phyloP scores from a whole-genome alignment of 768 basidiomycete genomes.

The Macrolepiota albuminosa region DNA sequence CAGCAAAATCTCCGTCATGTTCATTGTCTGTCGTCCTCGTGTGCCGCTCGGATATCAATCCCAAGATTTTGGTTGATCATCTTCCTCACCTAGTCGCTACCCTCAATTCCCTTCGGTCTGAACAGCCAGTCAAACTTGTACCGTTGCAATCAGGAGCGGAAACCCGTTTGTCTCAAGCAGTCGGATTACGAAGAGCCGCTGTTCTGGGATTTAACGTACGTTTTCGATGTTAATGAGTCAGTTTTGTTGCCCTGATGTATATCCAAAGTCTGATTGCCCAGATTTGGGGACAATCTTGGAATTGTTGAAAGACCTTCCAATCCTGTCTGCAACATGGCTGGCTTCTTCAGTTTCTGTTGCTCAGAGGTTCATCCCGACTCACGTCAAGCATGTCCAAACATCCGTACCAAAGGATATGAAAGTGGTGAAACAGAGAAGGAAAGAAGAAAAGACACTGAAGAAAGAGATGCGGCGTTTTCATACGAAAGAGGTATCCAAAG shows the following conservation, averaged over 20 bases:
- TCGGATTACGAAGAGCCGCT: conserved; percentile 66
- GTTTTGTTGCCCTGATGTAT: conserved; percentile 14
- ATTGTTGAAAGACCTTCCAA: conserved; percentile 46
- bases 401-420: conserved; percentile 78
- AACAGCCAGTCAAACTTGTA: conserved; percentile 47
- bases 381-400: conserved; percentile 78
- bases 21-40: conserved; percentile 51
- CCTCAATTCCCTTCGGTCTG: conserved; percentile 50
- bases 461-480: background rate
- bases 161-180: conserved; percentile 44
- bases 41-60: conserved; percentile 73
- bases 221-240: conserved; percentile 5
- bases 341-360: conserved; percentile 20
- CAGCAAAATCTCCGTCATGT: conserved; percentile 9
- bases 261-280: conserved; percentile 35
- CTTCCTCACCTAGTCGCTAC: conserved; percentile 74
- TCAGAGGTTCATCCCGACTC: conserved; percentile 53
- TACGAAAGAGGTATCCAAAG: background rate
- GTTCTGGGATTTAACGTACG: conserved; percentile 66
- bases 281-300: conserved; percentile 28
- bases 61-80: conserved; percentile 66
- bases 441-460: conserved; percentile 31
- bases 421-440: conserved; percentile 54
- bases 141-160: conserved; percentile 70
- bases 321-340: conserved; percentile 64